Base-by-base conservation (phyloP, 83 land plant genomes). In the Thuja plicata region DNA sequence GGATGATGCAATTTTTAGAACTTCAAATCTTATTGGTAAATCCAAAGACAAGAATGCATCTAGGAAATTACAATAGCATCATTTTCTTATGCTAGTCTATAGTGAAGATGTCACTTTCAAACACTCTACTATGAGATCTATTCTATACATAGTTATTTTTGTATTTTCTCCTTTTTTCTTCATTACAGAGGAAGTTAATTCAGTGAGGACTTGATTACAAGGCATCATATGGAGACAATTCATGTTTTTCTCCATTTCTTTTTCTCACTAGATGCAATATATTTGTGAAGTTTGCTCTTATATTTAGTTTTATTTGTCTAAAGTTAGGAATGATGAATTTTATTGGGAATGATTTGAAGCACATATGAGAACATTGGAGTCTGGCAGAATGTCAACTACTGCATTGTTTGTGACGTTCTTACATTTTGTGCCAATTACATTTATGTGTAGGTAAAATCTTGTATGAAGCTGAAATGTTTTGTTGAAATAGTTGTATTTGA, bases 1-100 rank as follows among this genome's bases (percentile, higher is more conserved):
- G 87, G 95, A 95, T 84, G 99, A 98, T 89, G 96, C 96, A 19
- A 91, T 89, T 74, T 92, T 90, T 74, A 91, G 94, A 78, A 97
- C 99, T 8, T 52, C 90, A 16, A 37, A 81, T 43, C 85, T 90
- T 24, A 27, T 88, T 60, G 83, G 24, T 40, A 88, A 79, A 48
- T 38, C 85, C 38, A 73, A 87, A 78, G 90, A 89, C 10, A 86
- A 50, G 48, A 35, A 19, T 9, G 88, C 86, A 30, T 74, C 88
- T 13, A 89, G 86, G 89, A 89, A 89, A 71, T 46, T 40, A 17
- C 88, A 89, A 70, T 89, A 86, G 35, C 77, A 73, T 73, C 30
- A 73, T 30, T 32, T 73, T 0, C 13, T 73, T 73, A 12, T 30
- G 77, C 2, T n/a, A 8, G 77, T 73, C 77, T 73, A 27, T 4